Base-by-base conservation (phyloP, 2,329 filamentous ascomycete genomes). In the Sclerotinia sclerotiorum region DNA sequence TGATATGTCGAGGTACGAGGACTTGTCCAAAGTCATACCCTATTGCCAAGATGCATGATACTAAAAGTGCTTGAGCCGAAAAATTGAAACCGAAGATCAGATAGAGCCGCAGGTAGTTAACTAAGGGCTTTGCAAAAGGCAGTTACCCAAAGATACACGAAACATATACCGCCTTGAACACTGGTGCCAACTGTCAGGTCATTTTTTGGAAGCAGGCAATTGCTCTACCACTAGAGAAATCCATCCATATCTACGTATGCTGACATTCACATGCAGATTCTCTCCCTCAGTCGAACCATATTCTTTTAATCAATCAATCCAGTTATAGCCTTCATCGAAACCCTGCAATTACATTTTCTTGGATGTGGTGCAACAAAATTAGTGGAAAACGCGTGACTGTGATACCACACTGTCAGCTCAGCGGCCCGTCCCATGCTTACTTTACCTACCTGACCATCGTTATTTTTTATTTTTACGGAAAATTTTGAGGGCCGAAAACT, bases 371-470 rank as follows among this genome's bases (percentile, higher is more conserved):
- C 60, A 39, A 51, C 60, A 42, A n/a, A 10, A 27, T 62, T 32
- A 62, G 32, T 51, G 29, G 60, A 51, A 62, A 39, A 42, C 32
- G 46, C 32, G n/a, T 63, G 29, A 39, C 32, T 51, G 48, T 52
- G 5, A 8, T n/a, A 27, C 48, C 46, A 39, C 46, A 24, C 29
- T 39, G 7, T 24, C 29, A 46, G 11, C 11, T 39, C 21, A 19
- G 44, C n/a, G 58, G 58, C 5, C 29, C 29, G 29, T 6, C 21
- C 21, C 13, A 15, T 62, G 24, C 21, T 21, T 24, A n/a, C 3
- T 62, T 62, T 39, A 19, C 29, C n/a, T 39, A 39, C 11, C 10
- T 19, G n/a, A 39, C 10, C n/a, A 7, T 62, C 39, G 8, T 21
- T 35, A 17, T 17, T 42, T 39, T 42, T 17, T 39, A 13, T 27